Percentiles rank a stretch among this genome's conserved stretches.
phyloP scores from a whole-genome alignment of 2,329 filamentous ascomycete species.

The Epicoccum sorghinum region DNA sequence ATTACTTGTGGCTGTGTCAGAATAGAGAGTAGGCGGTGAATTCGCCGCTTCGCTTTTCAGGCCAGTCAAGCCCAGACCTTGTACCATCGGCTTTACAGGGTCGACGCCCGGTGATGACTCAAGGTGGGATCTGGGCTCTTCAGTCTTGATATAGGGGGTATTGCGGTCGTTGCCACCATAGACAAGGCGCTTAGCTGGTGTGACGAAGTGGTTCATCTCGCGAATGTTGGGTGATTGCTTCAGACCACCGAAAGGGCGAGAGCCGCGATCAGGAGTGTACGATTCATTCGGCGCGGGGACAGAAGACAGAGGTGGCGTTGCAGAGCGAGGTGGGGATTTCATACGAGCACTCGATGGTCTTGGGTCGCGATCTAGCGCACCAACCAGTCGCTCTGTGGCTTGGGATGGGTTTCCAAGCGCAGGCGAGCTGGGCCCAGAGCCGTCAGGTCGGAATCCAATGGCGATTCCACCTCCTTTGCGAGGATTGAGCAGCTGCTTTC shows the following conservation, averaged over 20 bases:
- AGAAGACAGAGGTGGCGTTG: slow-evolving; percentile 55
- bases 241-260: slow-evolving; percentile 44
- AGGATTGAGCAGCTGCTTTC: slow-evolving; percentile 62
- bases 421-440: slow-evolving; percentile 74
- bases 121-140: slow-evolving; percentile 28
- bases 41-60: slow-evolving; percentile 43
- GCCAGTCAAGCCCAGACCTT: slow-evolving; percentile 32
- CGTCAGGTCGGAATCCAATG: slow-evolving; percentile 54
- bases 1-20: slow-evolving; percentile 41
- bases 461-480: slow-evolving; percentile 46
- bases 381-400: slow-evolving; percentile 57
- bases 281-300: slow-evolving; percentile 59
- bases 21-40: slow-evolving; percentile 46
- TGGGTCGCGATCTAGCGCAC: slow-evolving; percentile 39
- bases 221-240: slow-evolving; percentile 42
- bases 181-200: slow-evolving; percentile 43
- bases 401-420: slow-evolving; percentile 57
- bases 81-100: slow-evolving; percentile 34
- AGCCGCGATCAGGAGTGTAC: slow-evolving; percentile 61
- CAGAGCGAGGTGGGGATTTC: slow-evolving; percentile 52
- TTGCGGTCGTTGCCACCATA: slow-evolving; percentile 36
- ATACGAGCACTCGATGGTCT: slow-evolving; percentile 32
- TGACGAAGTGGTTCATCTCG: slow-evolving; percentile 39
- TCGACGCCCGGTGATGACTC: slow-evolving; percentile 42
- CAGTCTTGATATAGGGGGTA: slow-evolving; percentile 32